Conservation (phyloP, 768 basidiomycete species). For the Lentinula detonsa region DNA sequence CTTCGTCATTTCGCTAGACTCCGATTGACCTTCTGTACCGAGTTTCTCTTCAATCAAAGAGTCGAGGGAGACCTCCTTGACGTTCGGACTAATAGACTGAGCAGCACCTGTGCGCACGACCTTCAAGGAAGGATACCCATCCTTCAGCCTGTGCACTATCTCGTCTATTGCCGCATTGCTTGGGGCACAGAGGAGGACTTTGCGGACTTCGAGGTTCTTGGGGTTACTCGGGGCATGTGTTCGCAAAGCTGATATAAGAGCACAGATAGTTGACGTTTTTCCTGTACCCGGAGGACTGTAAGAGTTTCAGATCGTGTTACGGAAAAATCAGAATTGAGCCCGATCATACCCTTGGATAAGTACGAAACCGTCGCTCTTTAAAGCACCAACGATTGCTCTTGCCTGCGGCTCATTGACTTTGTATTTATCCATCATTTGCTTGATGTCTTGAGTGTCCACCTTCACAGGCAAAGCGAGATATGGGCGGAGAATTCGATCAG, state of each 20-base stretch:
- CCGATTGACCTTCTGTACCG: constrained; percentile 32
- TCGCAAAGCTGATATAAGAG: constrained; percentile 77
- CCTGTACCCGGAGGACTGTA: constrained; percentile 93
- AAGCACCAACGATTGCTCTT: constrained; percentile 72
- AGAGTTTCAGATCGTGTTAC: background rate
- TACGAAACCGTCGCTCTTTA: constrained; percentile 70
- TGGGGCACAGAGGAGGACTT: constrained; percentile 90
- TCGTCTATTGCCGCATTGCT: constrained; percentile 99
- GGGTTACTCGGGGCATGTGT: constrained; percentile 49
- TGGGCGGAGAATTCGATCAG: constrained; percentile 64
- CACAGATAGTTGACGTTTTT: constrained; percentile 97
- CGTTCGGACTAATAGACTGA: constrained; percentile 65
- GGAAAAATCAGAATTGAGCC: background rate
- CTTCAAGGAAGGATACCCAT: constrained; percentile 58
- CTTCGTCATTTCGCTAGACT: constrained; percentile 46
- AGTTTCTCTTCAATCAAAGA: constrained; percentile 76
- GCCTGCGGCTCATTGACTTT: constrained; percentile 94
- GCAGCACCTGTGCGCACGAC: constrained; percentile 89
- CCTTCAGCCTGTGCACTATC: constrained; percentile 81
- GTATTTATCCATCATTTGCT: constrained; percentile 61
- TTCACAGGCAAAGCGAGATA: constrained; percentile 40
- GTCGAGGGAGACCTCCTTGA: constrained; percentile 85
- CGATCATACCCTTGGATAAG: constrained; percentile 85
- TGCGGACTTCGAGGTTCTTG: constrained; percentile 39
- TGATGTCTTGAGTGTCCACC: constrained; percentile 46